Evolutionary conservation across 139 green algal genomes (phyloP).

Genomic region (Raphidocelis subcapitata): DNA sequence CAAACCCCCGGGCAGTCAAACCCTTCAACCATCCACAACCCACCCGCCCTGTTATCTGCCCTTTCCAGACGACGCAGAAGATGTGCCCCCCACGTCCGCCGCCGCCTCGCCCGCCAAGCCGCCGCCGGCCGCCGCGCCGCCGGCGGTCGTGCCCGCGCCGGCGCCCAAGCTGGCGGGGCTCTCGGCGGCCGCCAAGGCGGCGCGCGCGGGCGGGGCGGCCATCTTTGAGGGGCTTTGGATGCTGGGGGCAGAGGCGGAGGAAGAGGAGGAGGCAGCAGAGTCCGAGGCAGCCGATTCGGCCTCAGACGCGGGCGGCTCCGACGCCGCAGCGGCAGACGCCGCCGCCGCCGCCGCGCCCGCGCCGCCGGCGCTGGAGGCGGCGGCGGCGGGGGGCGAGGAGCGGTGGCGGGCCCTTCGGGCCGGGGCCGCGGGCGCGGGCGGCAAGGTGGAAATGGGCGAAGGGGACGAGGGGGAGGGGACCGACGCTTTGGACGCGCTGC

Average conservation of each 20-base stretch:
- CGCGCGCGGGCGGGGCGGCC: not conserved
- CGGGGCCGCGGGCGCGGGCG: not conserved
- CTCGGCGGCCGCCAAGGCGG: slow-evolving; percentile 4
- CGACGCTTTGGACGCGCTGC: slow-evolving; percentile 14
- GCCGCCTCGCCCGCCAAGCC: not conserved
- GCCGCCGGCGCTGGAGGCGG: slow-evolving; percentile 2
- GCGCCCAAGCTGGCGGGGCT: not conserved
- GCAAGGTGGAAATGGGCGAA: not conserved
- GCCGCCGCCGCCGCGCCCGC: not conserved
- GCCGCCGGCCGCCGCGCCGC: not conserved
- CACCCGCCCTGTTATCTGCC: no score
- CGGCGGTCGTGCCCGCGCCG: slow-evolving; percentile 2
- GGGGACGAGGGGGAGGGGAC: not conserved
- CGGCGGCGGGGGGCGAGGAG: not conserved
- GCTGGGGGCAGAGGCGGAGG: slow-evolving; percentile 31
- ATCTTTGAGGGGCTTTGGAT: slow-evolving; percentile 64
- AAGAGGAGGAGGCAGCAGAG: slow-evolving; percentile 5
- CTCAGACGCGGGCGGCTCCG: not conserved
- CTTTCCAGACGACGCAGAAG: slow-evolving; percentile 13
- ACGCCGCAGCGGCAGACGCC: not conserved
- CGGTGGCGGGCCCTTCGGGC: not conserved
- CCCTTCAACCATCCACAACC: no score
- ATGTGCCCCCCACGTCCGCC: not conserved
- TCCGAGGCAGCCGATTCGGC: not conserved
- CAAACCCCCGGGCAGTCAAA: not conserved